Conservation (phyloP, 306 rosid species). For the Cercis canadensis region DNA sequence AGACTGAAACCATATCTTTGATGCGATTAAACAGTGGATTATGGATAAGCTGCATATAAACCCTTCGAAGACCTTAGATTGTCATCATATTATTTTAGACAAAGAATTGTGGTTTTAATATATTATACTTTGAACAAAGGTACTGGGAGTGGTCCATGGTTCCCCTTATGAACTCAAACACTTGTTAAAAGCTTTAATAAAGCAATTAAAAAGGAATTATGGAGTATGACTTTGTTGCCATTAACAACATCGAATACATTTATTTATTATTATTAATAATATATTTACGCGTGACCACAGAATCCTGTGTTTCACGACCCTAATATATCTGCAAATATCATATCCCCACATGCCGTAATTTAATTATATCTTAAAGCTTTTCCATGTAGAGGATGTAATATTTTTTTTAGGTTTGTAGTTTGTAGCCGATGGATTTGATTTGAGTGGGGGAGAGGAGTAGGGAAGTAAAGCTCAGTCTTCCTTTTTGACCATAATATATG, state of each 20-base stretch:
- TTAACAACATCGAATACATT: slow-evolving; percentile 6
- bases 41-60: slow-evolving; percentile 38
- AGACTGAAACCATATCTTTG: slow-evolving; percentile 16
- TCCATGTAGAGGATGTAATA: no score
- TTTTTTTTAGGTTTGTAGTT: no score
- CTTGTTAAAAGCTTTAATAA: not conserved
- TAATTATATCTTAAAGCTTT: not conserved
- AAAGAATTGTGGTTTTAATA: slow-evolving; percentile 27
- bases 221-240: slow-evolving; percentile 31
- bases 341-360: not conserved
- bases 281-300: slow-evolving; percentile 27
- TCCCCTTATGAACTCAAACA: slow-evolving; percentile 4
- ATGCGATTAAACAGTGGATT: slow-evolving; percentile 27
- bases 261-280: no score
- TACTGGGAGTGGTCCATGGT: slow-evolving; percentile 34
- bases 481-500: not conserved
- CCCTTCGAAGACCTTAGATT: slow-evolving; percentile 34
- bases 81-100: slow-evolving; percentile 4
- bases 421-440: no score
- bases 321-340: slow-evolving; percentile 32
- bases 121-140: slow-evolving; percentile 22
- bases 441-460: no score
- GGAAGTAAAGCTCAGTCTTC: no score
- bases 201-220: not conserved
- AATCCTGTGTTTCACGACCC: slow-evolving; percentile 33